Evolutionary conservation across 352 stramenopile genomes (phyloP).

Genomic region (Pythium volutum): DNA sequence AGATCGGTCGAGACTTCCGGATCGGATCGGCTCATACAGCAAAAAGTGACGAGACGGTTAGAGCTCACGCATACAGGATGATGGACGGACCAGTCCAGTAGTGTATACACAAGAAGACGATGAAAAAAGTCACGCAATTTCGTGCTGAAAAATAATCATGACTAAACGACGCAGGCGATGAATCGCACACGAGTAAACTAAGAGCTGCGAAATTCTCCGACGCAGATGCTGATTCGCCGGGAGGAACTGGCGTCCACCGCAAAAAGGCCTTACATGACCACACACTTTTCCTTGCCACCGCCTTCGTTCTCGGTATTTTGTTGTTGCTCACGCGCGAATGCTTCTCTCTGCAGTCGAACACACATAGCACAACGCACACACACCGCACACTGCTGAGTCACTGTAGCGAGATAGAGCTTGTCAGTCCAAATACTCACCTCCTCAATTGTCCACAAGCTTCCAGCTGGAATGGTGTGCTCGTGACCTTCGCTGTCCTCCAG

Average conservation of each 20-base stretch:
- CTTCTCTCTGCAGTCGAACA: slow-evolving; percentile 6
- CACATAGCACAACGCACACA: not conserved
- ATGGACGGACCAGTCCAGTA: not conserved
- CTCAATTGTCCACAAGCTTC: slow-evolving; percentile 16
- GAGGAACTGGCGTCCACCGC: not conserved
- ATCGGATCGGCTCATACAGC: no score
- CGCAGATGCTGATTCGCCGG: not conserved
- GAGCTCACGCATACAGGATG: not conserved
- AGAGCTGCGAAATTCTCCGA: not conserved
- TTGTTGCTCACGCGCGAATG: not conserved
- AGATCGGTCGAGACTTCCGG: no score
- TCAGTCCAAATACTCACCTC: slow-evolving; percentile 12
- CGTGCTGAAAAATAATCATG: no score
- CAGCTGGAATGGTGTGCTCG: slow-evolving; percentile 15
- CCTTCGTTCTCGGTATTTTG: not conserved
- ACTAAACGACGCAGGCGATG: no score
- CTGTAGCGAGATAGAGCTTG: not conserved
- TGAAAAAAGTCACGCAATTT: not conserved
- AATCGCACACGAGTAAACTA: not conserved
- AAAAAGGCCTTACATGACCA: slow-evolving; percentile 3
- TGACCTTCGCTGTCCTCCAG: slow-evolving; percentile 10
- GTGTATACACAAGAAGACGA: not conserved
- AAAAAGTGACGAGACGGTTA: not conserved
- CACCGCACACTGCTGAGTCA: not conserved
- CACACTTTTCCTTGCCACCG: slow-evolving; percentile 7